phyloP scores from a whole-genome alignment of 1,139 yeast species.

The Wickerhamomyces sp. region DNA sequence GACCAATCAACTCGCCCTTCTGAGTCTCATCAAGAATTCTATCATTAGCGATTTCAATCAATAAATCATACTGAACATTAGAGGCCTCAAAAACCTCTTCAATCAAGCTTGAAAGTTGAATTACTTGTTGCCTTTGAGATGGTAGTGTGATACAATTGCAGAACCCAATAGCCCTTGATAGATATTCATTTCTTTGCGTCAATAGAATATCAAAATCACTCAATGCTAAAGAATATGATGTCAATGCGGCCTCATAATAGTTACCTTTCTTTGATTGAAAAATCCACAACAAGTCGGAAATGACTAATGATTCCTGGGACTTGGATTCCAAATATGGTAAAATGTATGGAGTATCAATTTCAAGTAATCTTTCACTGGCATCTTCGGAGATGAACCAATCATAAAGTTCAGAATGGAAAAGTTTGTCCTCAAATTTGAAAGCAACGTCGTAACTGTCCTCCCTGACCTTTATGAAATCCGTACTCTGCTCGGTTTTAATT shows the following conservation, averaged over 20 bases:
- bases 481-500: constrained; percentile 8
- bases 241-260: constrained; percentile 78
- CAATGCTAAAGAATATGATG: constrained; percentile 66
- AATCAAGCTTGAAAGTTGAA: constrained; percentile 61
- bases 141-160: constrained; percentile 85
- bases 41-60: constrained; percentile 57
- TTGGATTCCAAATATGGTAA: constrained; percentile 73
- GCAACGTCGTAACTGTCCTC: constrained; percentile 73
- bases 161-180: constrained; percentile 91
- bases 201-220: constrained; percentile 69
- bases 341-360: constrained; percentile 76
- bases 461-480: constrained; percentile 53
- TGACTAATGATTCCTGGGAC: constrained; percentile 58
- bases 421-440: constrained; percentile 67
- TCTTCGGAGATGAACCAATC: constrained; percentile 88
- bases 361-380: constrained; percentile 69
- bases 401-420: constrained; percentile 86
- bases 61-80: constrained; percentile 77
- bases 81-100: constrained; percentile 87
- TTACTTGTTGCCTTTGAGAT: constrained; percentile 68
- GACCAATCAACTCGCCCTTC: constrained; percentile 41
- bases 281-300: constrained; percentile 84
- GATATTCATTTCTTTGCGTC: constrained; percentile 75
- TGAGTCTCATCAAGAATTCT: constrained; percentile 42
- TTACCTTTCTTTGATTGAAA: constrained; percentile 82